Base-by-base conservation (phyloP, 345 rosid species). In the Ricinus communis region DNA sequence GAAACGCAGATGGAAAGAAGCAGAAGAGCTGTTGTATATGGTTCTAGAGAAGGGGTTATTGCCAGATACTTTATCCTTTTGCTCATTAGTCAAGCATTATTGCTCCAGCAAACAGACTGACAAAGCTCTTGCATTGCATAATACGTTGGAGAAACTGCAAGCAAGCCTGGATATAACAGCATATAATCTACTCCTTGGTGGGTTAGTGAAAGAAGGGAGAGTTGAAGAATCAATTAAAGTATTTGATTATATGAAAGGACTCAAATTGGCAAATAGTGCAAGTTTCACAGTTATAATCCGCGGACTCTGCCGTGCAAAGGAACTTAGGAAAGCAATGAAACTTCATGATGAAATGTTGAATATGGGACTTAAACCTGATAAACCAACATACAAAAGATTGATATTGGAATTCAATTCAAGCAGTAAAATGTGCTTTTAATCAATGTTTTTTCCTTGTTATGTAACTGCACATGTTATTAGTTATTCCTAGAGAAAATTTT, bases 281-380 rank as follows among this genome's bases (percentile, higher is more conserved):
- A 87, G 90, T 79, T 90, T 87, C 65, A 46, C 49, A 0, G 73
- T 80, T 47, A 79, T 86, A 82, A 80, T 91, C 53, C 74, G 79
- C 4, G 88, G 85, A 63, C 76, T 89, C 64, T 91, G 88, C 65
- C 70, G 47, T 21, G 54, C 63, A 3, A 82, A 83, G 64, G 89
- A 86, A 55, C 65, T 89, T 84, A 86, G 85, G 75, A 85, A 72
- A 66, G 97, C 93, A 31, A 91, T 91, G 93, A 84, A 63, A 78
- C 59, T 62, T 71, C 96, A 89, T 52, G 97, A 91, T 63, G 85
- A 87, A 57, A 89, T 91, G 93, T 70, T 91, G 85, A 76, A 74
- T 65, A 71, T 82, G 84, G 88, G 86, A 9, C 73, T 83, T 62
- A 91, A 89, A 73, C 96, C 96, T 16, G 86, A 83, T 73, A 76